Evolutionary conservation across 2,329 filamentous ascomycete species (phyloP), one percentile per base, ranked within the genome.

Genomic region (Colletotrichum tamarilloi): DNA sequence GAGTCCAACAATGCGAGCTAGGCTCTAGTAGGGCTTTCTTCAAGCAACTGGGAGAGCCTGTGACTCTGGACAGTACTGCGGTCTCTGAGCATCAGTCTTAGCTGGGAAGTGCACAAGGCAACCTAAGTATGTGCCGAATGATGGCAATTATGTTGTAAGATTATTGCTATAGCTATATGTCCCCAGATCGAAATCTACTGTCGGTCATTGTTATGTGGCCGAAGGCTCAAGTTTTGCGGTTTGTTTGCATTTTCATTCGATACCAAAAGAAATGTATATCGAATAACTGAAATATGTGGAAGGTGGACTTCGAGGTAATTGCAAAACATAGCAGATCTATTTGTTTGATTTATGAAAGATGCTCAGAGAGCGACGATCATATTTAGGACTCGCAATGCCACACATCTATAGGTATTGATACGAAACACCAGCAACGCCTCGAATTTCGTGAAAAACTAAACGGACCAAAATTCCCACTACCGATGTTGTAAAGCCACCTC

Each of bases 371-470:
- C 9, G 19, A 38, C 66, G 24, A 60, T 16, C 57, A 56, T 8
- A 28, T 32, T 42, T 38, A 62, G 14, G 52, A n/a, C 30, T 59
- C 30, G 59, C 53, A 9, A 69, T 60, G 55, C 16, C 55, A 59
- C 24, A 60, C 32, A 30, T 60, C 59, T 59, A 70, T 49, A 73
- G 59, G 66, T 69, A 64, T 67, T 14, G 38, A 59, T 60, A 64
- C 49, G 53, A 73, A 70, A 70, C 60, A 60, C 69, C 69, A 68
- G 59, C 55, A 73, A 73, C 70, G 70, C 70, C 59, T 38, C 58
- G 16, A 58, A 68, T 64, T 49, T 69, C 66, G 59, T 73, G 55
- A 69, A 63, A 46, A 30, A 22, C 70, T 69, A 69, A 68, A 59
- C 59, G 53, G 53, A 55, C 53, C 59, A 64, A 46, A 35, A 19